phyloP scores from a whole-genome alignment of 768 basidiomycete genomes.

The Hericium rajendrae region DNA sequence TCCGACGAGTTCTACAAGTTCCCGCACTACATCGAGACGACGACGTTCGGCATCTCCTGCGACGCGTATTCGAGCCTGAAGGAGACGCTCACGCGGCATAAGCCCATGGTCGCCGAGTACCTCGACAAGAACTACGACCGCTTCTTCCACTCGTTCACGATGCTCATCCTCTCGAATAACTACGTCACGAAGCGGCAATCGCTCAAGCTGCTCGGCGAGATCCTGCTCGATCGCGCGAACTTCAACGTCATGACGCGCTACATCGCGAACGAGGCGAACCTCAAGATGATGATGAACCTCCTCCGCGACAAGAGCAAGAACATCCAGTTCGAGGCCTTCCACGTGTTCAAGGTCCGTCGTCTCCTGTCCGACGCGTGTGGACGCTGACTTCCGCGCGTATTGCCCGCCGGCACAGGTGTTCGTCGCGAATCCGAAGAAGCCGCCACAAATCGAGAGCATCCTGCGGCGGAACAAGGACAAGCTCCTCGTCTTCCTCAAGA shows the following conservation, averaged over 20 bases:
- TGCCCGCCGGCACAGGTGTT: slow-evolving; percentile 58
- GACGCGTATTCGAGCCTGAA: slow-evolving; percentile 97
- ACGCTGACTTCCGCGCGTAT: background rate
- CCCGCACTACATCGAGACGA: slow-evolving; percentile 93
- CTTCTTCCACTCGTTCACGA: slow-evolving; percentile 93
- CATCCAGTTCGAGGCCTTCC: slow-evolving; percentile 99
- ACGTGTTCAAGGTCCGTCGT: slow-evolving; percentile 88
- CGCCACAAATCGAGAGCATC: slow-evolving; percentile 86
- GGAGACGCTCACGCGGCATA: slow-evolving; percentile 94
- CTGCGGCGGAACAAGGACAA: slow-evolving; percentile 92
- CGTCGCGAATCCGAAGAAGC: slow-evolving; percentile 99
- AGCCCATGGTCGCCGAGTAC: slow-evolving; percentile 96
- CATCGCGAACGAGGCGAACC: slow-evolving; percentile 88
- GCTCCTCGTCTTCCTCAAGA: slow-evolving; percentile 77
- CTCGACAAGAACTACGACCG: slow-evolving; percentile 96
- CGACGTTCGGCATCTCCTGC: slow-evolving; percentile 96
- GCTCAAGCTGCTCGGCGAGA: slow-evolving; percentile 94
- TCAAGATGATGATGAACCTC: slow-evolving; percentile 99
- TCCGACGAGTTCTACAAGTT: slow-evolving; percentile 98
- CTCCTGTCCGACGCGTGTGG: background rate
- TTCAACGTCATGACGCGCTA: slow-evolving; percentile 98
- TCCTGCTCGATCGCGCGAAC: slow-evolving; percentile 93
- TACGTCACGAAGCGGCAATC: slow-evolving; percentile 99
- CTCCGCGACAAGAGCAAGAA: slow-evolving; percentile 98
- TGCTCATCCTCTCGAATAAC: slow-evolving; percentile 86